These are phyloP conservation scores for Mallotus repandus DNA, from an alignment of 441 rosid species.

Conservation along the genomic window DNA sequence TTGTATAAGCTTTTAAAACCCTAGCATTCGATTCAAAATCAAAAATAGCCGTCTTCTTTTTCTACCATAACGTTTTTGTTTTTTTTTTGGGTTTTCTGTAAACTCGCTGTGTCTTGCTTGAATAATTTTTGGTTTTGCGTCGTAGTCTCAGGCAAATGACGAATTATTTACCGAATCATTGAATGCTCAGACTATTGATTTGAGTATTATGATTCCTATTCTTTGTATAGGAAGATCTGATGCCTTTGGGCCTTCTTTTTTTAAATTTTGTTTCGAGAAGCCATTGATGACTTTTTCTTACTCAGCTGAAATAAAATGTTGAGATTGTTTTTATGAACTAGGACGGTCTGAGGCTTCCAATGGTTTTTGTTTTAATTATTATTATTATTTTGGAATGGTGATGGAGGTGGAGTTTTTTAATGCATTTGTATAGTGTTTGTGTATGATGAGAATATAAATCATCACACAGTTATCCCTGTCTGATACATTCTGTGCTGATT, in stretches of 20 bases:
- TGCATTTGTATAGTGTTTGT: conserved; percentile 18
- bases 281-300: conserved; percentile 11
- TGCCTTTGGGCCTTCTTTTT: conserved; percentile 20
- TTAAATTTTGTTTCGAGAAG: neutral
- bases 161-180: conserved; percentile 27
- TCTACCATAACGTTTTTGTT: neutral
- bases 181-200: conserved; percentile 26
- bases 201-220: conserved; percentile 34
- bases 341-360: conserved; percentile 64
- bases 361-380: neutral
- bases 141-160: conserved; percentile 33
- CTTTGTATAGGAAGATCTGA: conserved; percentile 63
- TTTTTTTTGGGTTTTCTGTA: neutral
- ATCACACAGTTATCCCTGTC: conserved; percentile 63
- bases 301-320: conserved; percentile 6
- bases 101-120: neutral
- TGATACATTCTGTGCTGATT: conserved; percentile 39
- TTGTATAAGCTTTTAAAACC: fast-evolving
- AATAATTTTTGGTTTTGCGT: neutral
- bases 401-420: too few species aligned
- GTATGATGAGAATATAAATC: conserved; percentile 37
- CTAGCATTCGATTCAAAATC: neutral
- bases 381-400: neutral
- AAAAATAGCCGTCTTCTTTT: neutral
- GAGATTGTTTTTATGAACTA: conserved; percentile 37